Evolutionary conservation across 1,284 basidiomycete genomes (phyloP), one percentile per base, ranked within the genome.

Genomic region (Ustilago tritici): DNA sequence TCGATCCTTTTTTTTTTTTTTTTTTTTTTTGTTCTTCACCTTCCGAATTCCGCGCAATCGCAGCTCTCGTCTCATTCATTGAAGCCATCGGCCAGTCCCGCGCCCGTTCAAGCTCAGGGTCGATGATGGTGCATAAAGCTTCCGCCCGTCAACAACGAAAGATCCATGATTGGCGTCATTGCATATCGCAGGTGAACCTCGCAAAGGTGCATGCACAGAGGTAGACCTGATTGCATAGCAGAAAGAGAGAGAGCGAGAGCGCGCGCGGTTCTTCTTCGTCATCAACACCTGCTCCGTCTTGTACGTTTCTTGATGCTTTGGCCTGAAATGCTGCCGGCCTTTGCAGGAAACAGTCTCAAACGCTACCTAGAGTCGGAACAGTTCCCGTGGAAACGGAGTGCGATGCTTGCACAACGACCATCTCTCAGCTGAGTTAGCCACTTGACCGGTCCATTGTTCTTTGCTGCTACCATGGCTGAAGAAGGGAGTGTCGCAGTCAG

Each of bases 151-250:
- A 28, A 28, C 23, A 15, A 15, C 17, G 40, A 41, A 15, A 17
- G 40, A 41, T 15, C 17, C 40, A 38, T 38, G 36, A 38, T 38
- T 38, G 5, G 5, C 36, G 14, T 38, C 5, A 38, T 38, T 38
- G 36, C 36, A 9, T 38, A 38, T 38, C 36, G 36, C 36, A 10
- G 9, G 10, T 38, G 36, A 9, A 38, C 9, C 3, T 10, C 4
- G 5, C 36, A 38, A 38, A 14, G 10, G 14, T 38, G 14, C 36
- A 38, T 14, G 14, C 14, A 46, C n/a, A n/a, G 11, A 19, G 43
- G 43, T 46, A 9, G 56, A 56, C 34, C 56, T 43, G 38, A 57
- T 46, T 34, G 40, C 35, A n/a, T 54, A 10, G 34, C 35, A 31
- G 3, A 3, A 2, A 3, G 23, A 28, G 23, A 28, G 23, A 28